Evolutionary conservation across 2,329 filamentous ascomycete genomes (phyloP), one percentile per base, ranked within the genome.

Genomic region (Leptographium galeiforme): DNA sequence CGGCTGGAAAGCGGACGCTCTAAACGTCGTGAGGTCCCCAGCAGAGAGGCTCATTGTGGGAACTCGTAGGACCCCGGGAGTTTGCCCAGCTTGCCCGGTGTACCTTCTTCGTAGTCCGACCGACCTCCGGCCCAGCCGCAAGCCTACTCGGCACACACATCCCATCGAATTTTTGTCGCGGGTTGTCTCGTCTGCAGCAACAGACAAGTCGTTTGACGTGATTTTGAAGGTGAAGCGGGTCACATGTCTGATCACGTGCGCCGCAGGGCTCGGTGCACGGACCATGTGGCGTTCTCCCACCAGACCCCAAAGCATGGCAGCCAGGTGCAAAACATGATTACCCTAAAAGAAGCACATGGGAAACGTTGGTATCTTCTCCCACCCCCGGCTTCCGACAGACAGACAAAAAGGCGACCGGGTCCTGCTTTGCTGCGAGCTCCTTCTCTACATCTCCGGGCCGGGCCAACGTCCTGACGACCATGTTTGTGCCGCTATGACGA

Each of bases 1-100:
- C 1, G 75, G 69, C 1, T 62, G 57, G 61, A 84, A 81, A 39
- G 74, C 80, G 39, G 66, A 58, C n/a, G 70, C 58, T 32, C 71
- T 74, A 61, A 87, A 86, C 14, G 61, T 56, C 1, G 70, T 62
- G 47, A 78, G 56, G 51, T 60, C 61, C 14, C 63, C 8, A 8
- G 13, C 34, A 14, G n/a, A 16, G 18, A 45, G 16, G 8, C 16
- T 10, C 34, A 30, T 34, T 36, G 38, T 32, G 16, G 48, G 30
- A 43, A 50, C 48, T 18, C 12, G 36, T 19, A 19, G 11, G 4
- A 40, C 19, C 5, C 6, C 32, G 19, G 19, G 19, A n/a, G 36
- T 11, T 14, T 11, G 8, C 7, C 11, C 19, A 5, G 25, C 2
- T 25, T 25, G 2, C 25, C 25, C 25, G 18, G 32, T 51, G 32